Evolutionary conservation across 176 grass and related monocot genomes (phyloP).

Genomic region (Leersia perrieri): DNA sequence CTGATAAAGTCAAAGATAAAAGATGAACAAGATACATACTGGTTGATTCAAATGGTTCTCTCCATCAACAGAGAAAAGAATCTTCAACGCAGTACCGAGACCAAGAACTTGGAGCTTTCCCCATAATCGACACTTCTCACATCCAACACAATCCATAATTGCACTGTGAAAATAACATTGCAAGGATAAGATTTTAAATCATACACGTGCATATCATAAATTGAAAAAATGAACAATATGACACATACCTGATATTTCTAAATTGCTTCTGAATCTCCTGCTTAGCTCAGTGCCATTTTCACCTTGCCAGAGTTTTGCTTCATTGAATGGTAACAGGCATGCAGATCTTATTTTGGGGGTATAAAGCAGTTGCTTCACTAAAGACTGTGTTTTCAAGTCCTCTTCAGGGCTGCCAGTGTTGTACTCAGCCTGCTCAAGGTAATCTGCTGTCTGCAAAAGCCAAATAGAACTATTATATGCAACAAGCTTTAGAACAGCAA

Average conservation of each 20-base stretch:
- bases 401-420: conserved; percentile 78
- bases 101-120: conserved; percentile 98
- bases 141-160: conserved; percentile 90
- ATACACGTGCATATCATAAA: background rate
- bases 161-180: conserved; percentile 49
- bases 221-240: background rate
- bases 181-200: background rate
- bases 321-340: conserved; percentile 78
- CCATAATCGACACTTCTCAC: conserved; percentile 96
- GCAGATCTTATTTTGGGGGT: conserved; percentile 69
- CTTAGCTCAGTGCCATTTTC: conserved; percentile 81
- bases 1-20: background rate
- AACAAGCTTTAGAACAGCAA: conserved; percentile 12
- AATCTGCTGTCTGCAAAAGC: conserved; percentile 75
- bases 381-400: conserved; percentile 80
- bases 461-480: conserved; percentile 23
- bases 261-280: conserved; percentile 89
- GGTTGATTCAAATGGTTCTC: conserved; percentile 57
- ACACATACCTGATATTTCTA: conserved; percentile 80
- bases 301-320: conserved; percentile 92
- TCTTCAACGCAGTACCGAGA: conserved; percentile 93
- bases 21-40: conserved; percentile 39
- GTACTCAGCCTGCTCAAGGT: conserved; percentile 93
- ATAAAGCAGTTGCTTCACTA: conserved; percentile 72
- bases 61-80: conserved; percentile 73